phyloP scores from a whole-genome alignment of 768 basidiomycete genomes.

The Suillus plorans region DNA sequence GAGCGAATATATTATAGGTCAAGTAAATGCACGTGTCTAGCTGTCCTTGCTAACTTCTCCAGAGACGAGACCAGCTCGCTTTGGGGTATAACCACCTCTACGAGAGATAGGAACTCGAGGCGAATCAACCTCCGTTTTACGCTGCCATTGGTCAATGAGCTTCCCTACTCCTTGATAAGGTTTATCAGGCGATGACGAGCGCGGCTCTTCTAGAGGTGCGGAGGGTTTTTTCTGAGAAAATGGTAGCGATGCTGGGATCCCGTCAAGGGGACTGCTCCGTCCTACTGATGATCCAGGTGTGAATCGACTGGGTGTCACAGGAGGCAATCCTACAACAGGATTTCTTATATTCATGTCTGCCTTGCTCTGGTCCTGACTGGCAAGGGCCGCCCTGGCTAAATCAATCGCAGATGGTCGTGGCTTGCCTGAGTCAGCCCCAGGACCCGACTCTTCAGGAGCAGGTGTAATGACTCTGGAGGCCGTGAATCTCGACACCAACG shows the following conservation, averaged over 20 bases:
- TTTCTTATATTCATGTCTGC: constrained; percentile 15
- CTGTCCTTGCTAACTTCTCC: constrained; percentile 21
- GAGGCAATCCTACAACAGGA: constrained; percentile 23
- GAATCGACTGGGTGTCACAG: constrained; percentile 20
- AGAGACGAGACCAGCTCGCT: constrained; percentile 38
- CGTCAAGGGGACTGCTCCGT: constrained; percentile 23
- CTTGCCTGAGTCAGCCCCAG: constrained; percentile 20
- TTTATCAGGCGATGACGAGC: constrained; percentile 69
- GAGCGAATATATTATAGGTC: constrained; percentile 7
- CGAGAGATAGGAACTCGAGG: constrained; percentile 33
- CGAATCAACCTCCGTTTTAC: constrained; percentile 59
- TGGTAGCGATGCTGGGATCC: constrained; percentile 17
- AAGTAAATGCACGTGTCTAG: constrained; percentile 10
- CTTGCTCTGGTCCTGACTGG: constrained; percentile 19
- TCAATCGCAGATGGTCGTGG: constrained; percentile 13
- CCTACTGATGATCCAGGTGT: constrained; percentile 15
- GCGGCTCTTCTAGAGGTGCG: constrained; percentile 25
- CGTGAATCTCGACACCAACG: constrained; percentile 21
- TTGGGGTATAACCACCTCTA: constrained; percentile 38
- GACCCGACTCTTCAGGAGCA: constrained; percentile 11
- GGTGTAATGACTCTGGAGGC: constrained; percentile 19
- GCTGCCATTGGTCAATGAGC: constrained; percentile 88
- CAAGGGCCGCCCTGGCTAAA: constrained; percentile 14
- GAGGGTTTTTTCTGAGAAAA: constrained; percentile 11
- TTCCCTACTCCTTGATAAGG: constrained; percentile 83